Conservation (phyloP, 1,284 basidiomycete genomes). For the Vanrija sp. region DNA sequence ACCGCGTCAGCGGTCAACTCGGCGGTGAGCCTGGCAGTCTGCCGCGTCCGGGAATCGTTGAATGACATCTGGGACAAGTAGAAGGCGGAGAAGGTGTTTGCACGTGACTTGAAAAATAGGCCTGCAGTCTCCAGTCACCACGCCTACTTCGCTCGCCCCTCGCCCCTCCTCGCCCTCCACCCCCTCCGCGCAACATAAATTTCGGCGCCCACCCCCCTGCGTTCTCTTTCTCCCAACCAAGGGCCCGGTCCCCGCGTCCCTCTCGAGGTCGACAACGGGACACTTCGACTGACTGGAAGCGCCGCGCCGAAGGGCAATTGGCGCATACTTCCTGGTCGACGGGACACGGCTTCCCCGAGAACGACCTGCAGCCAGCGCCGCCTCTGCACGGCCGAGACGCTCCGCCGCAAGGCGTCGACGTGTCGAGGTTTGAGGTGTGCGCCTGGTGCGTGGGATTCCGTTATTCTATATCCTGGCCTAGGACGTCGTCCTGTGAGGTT, state of each 20-base stretch:
- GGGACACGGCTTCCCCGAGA: conserved; percentile 26
- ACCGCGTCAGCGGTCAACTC: no score
- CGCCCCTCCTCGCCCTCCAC: no score
- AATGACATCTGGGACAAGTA: no score
- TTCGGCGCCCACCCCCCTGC: background rate
- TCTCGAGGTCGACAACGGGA: background rate
- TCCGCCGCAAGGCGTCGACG: conserved; percentile 15
- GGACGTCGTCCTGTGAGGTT: conserved; percentile 26
- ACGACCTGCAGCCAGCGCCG: conserved; percentile 1
- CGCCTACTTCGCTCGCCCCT: no score
- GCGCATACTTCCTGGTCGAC: conserved; percentile 24
- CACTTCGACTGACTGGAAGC: conserved; percentile 19
- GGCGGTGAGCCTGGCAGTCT: no score
- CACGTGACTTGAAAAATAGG: no score
- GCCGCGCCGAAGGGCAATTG: conserved; percentile 3
- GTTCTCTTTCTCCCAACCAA: conserved; percentile 8
- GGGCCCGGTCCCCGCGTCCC: conserved; percentile 19
- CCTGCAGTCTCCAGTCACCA: no score
- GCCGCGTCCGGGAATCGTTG: no score
- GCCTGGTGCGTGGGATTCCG: conserved; percentile 7
- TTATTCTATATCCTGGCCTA: conserved; percentile 31
- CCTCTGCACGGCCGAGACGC: conserved; percentile 8
- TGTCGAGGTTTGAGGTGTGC: conserved; percentile 7
- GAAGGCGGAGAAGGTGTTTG: no score
- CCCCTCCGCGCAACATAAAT: background rate